Evolutionary conservation across 192 early-diverging fungal species (phyloP).

Genomic region (Cladochytrium replicatum): DNA sequence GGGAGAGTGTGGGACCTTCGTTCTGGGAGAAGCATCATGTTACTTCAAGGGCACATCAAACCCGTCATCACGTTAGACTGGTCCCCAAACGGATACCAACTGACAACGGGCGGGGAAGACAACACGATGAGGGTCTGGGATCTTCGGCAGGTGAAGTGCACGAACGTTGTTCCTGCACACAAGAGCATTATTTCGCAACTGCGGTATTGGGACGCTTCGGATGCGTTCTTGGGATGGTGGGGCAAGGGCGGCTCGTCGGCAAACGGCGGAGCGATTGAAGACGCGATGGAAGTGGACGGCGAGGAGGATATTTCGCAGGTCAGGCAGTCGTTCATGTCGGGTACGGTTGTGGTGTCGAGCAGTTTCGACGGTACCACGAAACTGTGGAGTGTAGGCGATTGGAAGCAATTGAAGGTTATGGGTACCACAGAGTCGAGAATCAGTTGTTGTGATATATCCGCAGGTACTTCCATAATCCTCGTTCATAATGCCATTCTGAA

Average conservation of each 20-base stretch:
- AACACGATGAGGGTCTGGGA: constrained; percentile 91
- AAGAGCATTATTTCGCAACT: constrained; percentile 79
- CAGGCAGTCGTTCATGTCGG: constrained; percentile 37
- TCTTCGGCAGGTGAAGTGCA: constrained; percentile 60
- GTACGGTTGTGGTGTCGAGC: constrained; percentile 68
- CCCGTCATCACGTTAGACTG: constrained; percentile 84
- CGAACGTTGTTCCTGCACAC: constrained; percentile 87
- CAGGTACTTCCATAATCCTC: constrained; percentile 11
- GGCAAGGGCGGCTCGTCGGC: constrained; percentile 17
- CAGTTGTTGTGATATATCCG: constrained; percentile 74
- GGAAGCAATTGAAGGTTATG: constrained; percentile 78
- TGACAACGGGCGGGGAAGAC: constrained; percentile 87
- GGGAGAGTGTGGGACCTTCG: constrained; percentile 94
- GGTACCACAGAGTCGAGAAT: constrained; percentile 85
- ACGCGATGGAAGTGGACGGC: constrained; percentile 27
- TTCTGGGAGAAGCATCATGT: constrained; percentile 79
- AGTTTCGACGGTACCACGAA: constrained; percentile 89
- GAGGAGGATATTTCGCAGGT: constrained; percentile 11
- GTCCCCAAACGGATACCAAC: constrained; percentile 82
- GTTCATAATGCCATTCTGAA: not conserved
- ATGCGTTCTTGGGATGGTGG: constrained; percentile 32
- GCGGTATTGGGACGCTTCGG: constrained; percentile 38
- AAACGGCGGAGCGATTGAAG: constrained; percentile 21
- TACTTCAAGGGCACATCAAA: constrained; percentile 83
- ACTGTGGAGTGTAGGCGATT: constrained; percentile 90